Evolutionary conservation across 1,284 basidiomycete species (phyloP).

Genomic region (Pholiota adiposa): DNA sequence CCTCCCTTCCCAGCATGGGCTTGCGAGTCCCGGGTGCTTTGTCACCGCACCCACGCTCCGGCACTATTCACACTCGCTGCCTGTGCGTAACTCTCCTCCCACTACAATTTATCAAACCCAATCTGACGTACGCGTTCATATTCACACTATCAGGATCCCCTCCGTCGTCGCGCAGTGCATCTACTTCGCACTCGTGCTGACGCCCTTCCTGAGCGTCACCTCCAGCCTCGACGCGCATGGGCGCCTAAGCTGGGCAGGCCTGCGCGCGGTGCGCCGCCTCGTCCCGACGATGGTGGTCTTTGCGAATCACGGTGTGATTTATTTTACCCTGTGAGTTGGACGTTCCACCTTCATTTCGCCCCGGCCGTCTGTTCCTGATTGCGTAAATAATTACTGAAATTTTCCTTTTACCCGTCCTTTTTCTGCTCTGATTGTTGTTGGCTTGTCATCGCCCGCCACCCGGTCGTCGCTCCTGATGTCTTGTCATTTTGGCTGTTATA

Average conservation of each 20-base stretch:
- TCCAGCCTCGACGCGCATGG: slow-evolving; percentile 15
- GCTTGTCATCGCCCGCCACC: too few species aligned
- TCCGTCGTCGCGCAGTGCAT: slow-evolving; percentile 18
- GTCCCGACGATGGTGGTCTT: slow-evolving; percentile 27
- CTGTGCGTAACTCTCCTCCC: slow-evolving; percentile 10
- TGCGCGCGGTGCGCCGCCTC: slow-evolving; percentile 16
- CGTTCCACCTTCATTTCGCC: neutral
- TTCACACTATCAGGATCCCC: slow-evolving; percentile 23
- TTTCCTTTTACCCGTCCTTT: too few species aligned
- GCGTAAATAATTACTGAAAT: neutral
- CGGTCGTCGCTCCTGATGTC: too few species aligned
- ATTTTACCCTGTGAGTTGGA: slow-evolving; percentile 23
- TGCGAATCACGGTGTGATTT: slow-evolving; percentile 21
- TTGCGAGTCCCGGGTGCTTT: slow-evolving; percentile 15
- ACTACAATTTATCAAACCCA: too few species aligned
- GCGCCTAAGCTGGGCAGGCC: slow-evolving; percentile 9
- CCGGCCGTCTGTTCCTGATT: neutral
- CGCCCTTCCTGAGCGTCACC: slow-evolving; percentile 18
- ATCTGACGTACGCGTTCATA: too few species aligned
- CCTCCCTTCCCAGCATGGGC: neutral
- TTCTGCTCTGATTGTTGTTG: too few species aligned
- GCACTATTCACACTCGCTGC: slow-evolving; percentile 17
- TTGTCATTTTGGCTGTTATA: too few species aligned
- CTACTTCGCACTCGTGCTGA: slow-evolving; percentile 22
- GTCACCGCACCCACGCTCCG: neutral